Conservation (phyloP, 768 basidiomycete species). For the Lactarius hengduanensis region DNA sequence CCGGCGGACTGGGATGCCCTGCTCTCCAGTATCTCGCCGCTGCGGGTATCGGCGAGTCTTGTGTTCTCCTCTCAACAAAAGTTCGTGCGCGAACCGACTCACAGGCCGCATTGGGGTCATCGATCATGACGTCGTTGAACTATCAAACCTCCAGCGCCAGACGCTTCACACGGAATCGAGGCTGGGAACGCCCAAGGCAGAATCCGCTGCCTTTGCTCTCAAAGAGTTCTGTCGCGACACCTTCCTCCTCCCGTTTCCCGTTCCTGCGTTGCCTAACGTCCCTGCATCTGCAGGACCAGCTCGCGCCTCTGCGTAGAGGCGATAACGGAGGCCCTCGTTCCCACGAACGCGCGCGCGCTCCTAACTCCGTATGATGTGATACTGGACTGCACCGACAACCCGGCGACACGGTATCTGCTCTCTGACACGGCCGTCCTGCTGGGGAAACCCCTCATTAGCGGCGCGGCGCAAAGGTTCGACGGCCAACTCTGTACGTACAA, state of each 20-base stretch:
- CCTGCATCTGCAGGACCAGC: slow-evolving; percentile 59
- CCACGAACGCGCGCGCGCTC: slow-evolving; percentile 63
- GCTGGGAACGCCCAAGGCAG: slow-evolving; percentile 76
- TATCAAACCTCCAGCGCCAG: slow-evolving; percentile 91
- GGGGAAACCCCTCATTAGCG: slow-evolving; percentile 82
- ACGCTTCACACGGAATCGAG: slow-evolving; percentile 76
- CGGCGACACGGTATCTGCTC: slow-evolving; percentile 87
- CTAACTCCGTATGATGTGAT: slow-evolving; percentile 69
- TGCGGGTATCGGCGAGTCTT: slow-evolving; percentile 78
- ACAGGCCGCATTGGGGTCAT: slow-evolving; percentile 81
- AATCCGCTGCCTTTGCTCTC: slow-evolving; percentile 74
- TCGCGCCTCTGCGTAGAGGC: slow-evolving; percentile 61
- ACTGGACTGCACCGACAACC: slow-evolving; percentile 94
- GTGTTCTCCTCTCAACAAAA: neutral
- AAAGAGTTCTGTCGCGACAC: slow-evolving; percentile 48
- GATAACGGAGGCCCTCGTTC: slow-evolving; percentile 50
- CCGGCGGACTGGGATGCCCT: slow-evolving; percentile 95
- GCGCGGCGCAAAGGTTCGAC: slow-evolving; percentile 85
- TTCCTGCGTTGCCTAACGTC: slow-evolving; percentile 13
- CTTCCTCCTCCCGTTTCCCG: neutral
- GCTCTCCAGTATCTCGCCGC: slow-evolving; percentile 92
- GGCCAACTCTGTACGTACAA: slow-evolving; percentile 82
- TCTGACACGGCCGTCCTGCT: slow-evolving; percentile 81
- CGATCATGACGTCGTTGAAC: slow-evolving; percentile 84
- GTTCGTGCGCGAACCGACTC: slow-evolving; percentile 14